These are phyloP conservation scores for Neofusicoccum laricinum DNA, from an alignment of 2,329 filamentous ascomycete genomes.

Conservation along the genomic window DNA sequence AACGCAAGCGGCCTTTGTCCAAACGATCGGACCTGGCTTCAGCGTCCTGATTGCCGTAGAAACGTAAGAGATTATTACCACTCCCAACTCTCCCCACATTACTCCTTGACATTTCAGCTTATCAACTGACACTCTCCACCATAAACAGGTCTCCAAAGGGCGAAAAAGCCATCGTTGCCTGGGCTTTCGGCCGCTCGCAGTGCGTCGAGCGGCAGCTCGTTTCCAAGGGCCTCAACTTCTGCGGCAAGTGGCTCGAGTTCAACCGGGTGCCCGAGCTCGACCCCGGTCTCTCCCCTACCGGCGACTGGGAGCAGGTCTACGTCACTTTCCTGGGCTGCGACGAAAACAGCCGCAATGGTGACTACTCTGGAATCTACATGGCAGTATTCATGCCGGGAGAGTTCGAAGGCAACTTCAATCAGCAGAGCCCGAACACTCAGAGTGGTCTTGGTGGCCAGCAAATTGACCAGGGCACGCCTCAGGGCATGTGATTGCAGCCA, in stretches of 20 bases:
- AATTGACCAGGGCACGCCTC: background rate
- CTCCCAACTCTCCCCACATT: too few species aligned
- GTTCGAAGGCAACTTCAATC: background rate
- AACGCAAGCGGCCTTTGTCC: background rate
- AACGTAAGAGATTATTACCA: background rate
- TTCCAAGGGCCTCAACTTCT: background rate
- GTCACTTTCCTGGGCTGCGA: background rate
- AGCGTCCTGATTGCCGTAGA: background rate
- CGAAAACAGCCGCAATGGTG: background rate
- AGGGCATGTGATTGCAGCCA: background rate
- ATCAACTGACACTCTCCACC: background rate
- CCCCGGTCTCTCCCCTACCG: background rate
- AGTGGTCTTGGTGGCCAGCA: background rate
- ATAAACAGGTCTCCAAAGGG: background rate
- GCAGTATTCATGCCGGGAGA: background rate
- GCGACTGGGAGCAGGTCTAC: background rate
- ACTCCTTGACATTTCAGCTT: background rate
- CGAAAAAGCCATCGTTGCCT: background rate
- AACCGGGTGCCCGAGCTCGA: background rate
- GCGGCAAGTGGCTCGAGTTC: background rate
- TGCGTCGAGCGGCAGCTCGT: slow-evolving; percentile 1
- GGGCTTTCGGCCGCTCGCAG: background rate
- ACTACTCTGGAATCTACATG: background rate
- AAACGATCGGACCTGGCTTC: background rate
- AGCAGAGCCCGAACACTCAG: background rate